phyloP scores from a whole-genome alignment of 495 filamentous ascomycete species.

The Parathielavia appendiculata region DNA sequence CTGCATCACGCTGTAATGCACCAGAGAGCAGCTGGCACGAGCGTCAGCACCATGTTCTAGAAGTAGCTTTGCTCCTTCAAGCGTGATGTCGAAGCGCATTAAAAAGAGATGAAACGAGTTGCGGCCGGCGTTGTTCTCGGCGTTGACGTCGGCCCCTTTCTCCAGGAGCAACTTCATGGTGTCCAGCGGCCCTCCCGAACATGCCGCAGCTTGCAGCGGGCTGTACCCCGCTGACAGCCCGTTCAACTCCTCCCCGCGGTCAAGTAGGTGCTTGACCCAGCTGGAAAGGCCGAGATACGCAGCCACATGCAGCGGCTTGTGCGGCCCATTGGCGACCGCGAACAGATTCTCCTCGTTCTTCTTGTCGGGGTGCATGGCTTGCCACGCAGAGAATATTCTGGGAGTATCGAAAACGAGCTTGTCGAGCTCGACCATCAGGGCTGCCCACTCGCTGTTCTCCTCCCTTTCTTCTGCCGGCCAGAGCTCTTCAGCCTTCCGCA shows the following conservation, averaged over 20 bases:
- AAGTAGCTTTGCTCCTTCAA: conserved; percentile 3
- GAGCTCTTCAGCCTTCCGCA: conserved; percentile 18
- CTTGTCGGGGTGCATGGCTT: conserved; percentile 8
- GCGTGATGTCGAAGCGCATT: background rate
- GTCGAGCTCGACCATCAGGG: conserved; percentile 24
- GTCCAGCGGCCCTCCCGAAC: conserved; percentile 36
- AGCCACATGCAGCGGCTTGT: conserved; percentile 20
- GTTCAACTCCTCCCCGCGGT: conserved; percentile 17
- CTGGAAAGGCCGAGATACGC: conserved; percentile 14
- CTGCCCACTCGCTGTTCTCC: conserved; percentile 13
- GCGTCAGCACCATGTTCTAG: conserved; percentile 17
- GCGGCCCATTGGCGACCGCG: background rate
- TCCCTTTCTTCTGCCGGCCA: conserved; percentile 22
- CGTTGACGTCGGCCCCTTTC: conserved; percentile 45
- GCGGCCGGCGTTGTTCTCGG: background rate
- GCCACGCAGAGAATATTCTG: conserved; percentile 20
- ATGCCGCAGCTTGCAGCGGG: conserved; percentile 49
- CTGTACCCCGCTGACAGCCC: conserved; percentile 27
- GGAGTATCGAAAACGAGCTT: conserved; percentile 13
- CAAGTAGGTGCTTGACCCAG: conserved; percentile 19
- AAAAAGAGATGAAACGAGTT: conserved; percentile 11
- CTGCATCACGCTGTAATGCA: conserved; percentile 8
- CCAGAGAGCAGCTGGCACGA: background rate
- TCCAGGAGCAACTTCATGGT: conserved; percentile 47
- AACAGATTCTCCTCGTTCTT: background rate